Base-by-base conservation (phyloP, 148 eudicot species). In the Beta vulgaris region DNA sequence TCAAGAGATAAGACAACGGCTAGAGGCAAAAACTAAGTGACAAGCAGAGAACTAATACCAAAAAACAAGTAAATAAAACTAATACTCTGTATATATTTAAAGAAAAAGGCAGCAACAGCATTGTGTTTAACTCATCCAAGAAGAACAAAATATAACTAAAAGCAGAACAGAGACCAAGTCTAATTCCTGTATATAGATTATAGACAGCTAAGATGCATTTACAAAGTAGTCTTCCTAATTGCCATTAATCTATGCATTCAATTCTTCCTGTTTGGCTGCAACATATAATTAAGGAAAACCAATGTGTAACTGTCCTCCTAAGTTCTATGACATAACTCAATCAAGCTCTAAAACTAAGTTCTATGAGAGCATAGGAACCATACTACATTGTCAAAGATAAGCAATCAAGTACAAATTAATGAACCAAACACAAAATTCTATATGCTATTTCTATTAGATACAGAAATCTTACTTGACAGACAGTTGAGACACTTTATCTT, bases 381-480 rank as follows among this genome's bases (percentile, higher is more conserved):
- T 19, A 51, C 21, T 53, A 25, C 12, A 15, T 9, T 19, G 18
- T n/a, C 44, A 65, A 35, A 36, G 25, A 18, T 14, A 48, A 76
- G 40, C 35, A 68, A 11, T 44, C 32, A 62, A 73, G 28, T 51
- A 70, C 35, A 23, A 63, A 25, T 15, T 61, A 8, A 32, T 42
- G 28, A 59, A 74, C 31, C 46, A 26, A 62, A 74, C 35, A 42
- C 29, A 75, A 19, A 59, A 44, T 40, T 26, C 16, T 40, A 6
- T 32, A 72, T 19, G 54, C 46, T 51, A 40, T 49, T 46, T 29
- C 16, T 65, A 63, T 23, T 36, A 48, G 44, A 65, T 42, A 26
- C 32, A 64, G 34, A 72, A 21, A 69, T 34, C 93, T 74, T 86
- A 95, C 98, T 86, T 78, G 78, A 90, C 80, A 76, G 97, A 90